A percentile compares a stretch with the other conserved stretches of the same genome.
These are phyloP conservation scores for Xylaria sp. DNA, from an alignment of 2,329 filamentous ascomycete species.

Conservation along the genomic window DNA sequence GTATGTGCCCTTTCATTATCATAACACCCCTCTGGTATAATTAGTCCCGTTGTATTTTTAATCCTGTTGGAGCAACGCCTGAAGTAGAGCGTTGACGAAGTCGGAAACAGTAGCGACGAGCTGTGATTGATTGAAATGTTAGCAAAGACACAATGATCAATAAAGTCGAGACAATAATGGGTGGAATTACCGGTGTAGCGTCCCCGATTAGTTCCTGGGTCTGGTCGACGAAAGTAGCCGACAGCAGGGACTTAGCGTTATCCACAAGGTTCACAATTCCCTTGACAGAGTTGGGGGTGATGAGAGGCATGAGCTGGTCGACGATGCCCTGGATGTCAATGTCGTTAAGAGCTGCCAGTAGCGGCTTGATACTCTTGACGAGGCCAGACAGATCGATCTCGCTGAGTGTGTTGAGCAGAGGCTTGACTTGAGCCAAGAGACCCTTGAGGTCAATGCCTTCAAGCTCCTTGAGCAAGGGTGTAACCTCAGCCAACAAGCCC, in stretches of 20 bases:
- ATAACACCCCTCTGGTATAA: background rate
- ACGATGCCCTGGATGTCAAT: slow-evolving; percentile 54
- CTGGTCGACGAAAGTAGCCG: slow-evolving; percentile 55
- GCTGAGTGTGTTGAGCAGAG: slow-evolving; percentile 48
- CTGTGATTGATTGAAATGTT: slow-evolving; percentile 32
- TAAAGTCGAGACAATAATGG: background rate
- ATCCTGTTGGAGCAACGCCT: slow-evolving; percentile 42
- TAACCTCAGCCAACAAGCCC: slow-evolving; percentile 49
- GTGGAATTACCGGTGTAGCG: slow-evolving; percentile 54
- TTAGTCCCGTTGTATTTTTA: slow-evolving; percentile 3
- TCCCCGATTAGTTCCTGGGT: slow-evolving; percentile 58
- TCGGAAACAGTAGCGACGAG: slow-evolving; percentile 48
- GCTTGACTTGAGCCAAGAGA: slow-evolving; percentile 51
- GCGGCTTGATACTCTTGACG: slow-evolving; percentile 48
- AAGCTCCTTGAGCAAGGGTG: slow-evolving; percentile 38
- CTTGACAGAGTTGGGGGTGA: slow-evolving; percentile 55
- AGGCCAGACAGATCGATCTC: slow-evolving; percentile 33
- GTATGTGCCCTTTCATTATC: slow-evolving; percentile 35
- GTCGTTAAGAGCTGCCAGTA: slow-evolving; percentile 53
- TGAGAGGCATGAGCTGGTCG: slow-evolving; percentile 54
- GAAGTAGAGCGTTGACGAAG: slow-evolving; percentile 47
- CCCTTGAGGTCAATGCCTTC: slow-evolving; percentile 51
- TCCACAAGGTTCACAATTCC: slow-evolving; percentile 52
- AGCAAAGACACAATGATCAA: slow-evolving; percentile 13
- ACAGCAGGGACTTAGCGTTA: slow-evolving; percentile 55